Conservation (phyloP, 2,329 filamentous ascomycete genomes). For the Pezicula neosporulosa region DNA sequence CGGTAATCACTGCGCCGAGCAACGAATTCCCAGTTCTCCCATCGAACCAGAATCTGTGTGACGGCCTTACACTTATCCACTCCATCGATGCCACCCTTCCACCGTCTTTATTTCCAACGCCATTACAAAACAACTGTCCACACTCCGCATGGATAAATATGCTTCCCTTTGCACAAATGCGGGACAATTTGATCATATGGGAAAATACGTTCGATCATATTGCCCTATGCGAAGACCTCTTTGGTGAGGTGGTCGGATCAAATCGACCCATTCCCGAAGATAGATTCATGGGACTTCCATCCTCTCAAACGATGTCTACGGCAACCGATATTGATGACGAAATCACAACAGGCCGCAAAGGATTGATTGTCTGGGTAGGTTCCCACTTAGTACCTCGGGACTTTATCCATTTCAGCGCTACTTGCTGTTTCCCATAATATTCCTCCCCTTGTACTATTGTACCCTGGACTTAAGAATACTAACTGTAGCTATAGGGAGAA, state of each 20-base stretch:
- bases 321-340: conserved; percentile 8
- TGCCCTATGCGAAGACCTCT: conserved; percentile 15
- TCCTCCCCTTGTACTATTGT: too few relatives aligned
- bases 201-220: conserved; percentile 14
- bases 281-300: too few relatives aligned
- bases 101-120: conserved; percentile 11
- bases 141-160: conserved; percentile 19
- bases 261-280: too few relatives aligned
- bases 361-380: conserved; percentile 13
- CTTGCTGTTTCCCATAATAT: too few relatives aligned
- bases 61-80: conserved; percentile 9
- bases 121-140: conserved; percentile 10
- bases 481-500: conserved; percentile 5
- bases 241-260: conserved; percentile 12
- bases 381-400: too few relatives aligned
- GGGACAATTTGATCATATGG: conserved; percentile 17
- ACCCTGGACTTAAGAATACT: too few relatives aligned
- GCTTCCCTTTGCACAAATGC: conserved; percentile 15
- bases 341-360: conserved; percentile 7
- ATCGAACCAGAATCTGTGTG: conserved; percentile 6
- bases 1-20: neutral
- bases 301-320: too few relatives aligned
- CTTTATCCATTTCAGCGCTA: too few relatives aligned
- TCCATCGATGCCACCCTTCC: conserved; percentile 6
- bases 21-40: neutral